Percentiles rank a stretch among this genome's conserved stretches.
phyloP scores from a whole-genome alignment of 768 basidiomycete species.

The Neoboletus magnificus region DNA sequence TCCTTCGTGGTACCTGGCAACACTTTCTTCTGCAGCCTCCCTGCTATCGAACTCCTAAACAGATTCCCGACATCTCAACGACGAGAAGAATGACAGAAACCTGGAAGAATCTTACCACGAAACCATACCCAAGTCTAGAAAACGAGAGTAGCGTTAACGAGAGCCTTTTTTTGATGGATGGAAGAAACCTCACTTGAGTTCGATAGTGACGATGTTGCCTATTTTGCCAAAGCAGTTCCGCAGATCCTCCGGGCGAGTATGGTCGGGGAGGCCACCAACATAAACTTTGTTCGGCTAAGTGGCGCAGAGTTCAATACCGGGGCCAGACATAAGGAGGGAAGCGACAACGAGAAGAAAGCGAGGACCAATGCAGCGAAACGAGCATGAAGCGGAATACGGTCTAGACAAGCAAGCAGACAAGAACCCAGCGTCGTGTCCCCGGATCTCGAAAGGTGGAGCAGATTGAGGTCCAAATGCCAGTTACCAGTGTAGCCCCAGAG shows the following conservation, averaged over 20 bases:
- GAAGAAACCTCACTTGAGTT: conserved; percentile 67
- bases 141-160: conserved; percentile 5
- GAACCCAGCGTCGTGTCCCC: conserved; percentile 32
- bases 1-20: conserved; percentile 85
- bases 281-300: conserved; percentile 92
- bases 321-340: conserved; percentile 48
- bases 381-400: conserved; percentile 25
- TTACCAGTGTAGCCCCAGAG: conserved; percentile 18
- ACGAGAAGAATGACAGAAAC: not conserved
- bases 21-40: conserved; percentile 82
- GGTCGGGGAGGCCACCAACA: conserved; percentile 84
- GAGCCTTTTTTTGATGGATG: conserved; percentile 9
- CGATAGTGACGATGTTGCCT: conserved; percentile 69
- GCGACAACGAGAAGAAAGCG: conserved; percentile 44
- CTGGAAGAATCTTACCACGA: conserved; percentile 60
- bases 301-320: conserved; percentile 65
- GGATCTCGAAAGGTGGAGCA: conserved; percentile 27
- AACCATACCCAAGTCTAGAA: conserved; percentile 79
- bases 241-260: conserved; percentile 81
- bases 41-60: conserved; percentile 76
- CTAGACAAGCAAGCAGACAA: conserved; percentile 37
- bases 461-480: conserved; percentile 22
- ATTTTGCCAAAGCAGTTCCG: conserved; percentile 86
- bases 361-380: conserved; percentile 37
- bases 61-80: not conserved